These are phyloP conservation scores for Pestalotiopsis sp. DNA, from an alignment of 2,329 filamentous ascomycete species.

Conservation along the genomic window DNA sequence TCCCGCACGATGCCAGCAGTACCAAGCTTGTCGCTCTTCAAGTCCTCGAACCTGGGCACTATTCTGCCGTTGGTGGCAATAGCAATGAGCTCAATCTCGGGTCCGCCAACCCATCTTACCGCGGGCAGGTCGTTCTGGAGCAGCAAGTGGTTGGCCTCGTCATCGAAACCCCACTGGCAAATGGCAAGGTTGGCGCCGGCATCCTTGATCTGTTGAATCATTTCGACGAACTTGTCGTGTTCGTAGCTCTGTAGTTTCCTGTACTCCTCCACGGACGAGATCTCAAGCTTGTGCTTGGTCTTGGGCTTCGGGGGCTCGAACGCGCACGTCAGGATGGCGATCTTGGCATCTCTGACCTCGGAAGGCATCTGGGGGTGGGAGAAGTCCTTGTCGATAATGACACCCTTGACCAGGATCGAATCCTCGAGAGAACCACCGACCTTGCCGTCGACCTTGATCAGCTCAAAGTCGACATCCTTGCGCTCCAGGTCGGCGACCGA, in stretches of 20 bases:
- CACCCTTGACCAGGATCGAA: slow-evolving; percentile 91
- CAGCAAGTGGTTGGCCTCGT: slow-evolving; percentile 96
- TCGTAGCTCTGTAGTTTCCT: slow-evolving; percentile 97
- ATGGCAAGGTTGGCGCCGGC: slow-evolving; percentile 97
- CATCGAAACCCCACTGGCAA: slow-evolving; percentile 99
- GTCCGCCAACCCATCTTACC: slow-evolving; percentile 96
- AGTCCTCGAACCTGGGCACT: slow-evolving; percentile 94
- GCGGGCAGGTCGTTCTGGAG: slow-evolving; percentile 95
- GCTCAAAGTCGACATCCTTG: slow-evolving; percentile 96
- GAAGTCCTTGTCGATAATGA: slow-evolving; percentile 99
- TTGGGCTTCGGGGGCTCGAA: slow-evolving; percentile 99
- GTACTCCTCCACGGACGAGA: slow-evolving; percentile 96
- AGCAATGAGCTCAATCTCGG: slow-evolving; percentile 97
- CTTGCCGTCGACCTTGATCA: slow-evolving; percentile 99
- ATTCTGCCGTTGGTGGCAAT: slow-evolving; percentile 98
- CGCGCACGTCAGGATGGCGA: slow-evolving; percentile 95
- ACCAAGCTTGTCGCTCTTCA: slow-evolving; percentile 88
- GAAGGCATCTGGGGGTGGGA: slow-evolving; percentile 99
- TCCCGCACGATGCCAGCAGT: slow-evolving; percentile 87
- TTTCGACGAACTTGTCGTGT: slow-evolving; percentile 93
- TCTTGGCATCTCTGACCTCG: slow-evolving; percentile 92
- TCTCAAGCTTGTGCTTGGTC: slow-evolving; percentile 99
- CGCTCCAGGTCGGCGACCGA: slow-evolving; percentile 95
- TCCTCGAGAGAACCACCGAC: slow-evolving; percentile 93
- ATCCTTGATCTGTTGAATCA: slow-evolving; percentile 98